phyloP scores from a whole-genome alignment of 441 rosid genomes.

The Euphorbia celastroides region DNA sequence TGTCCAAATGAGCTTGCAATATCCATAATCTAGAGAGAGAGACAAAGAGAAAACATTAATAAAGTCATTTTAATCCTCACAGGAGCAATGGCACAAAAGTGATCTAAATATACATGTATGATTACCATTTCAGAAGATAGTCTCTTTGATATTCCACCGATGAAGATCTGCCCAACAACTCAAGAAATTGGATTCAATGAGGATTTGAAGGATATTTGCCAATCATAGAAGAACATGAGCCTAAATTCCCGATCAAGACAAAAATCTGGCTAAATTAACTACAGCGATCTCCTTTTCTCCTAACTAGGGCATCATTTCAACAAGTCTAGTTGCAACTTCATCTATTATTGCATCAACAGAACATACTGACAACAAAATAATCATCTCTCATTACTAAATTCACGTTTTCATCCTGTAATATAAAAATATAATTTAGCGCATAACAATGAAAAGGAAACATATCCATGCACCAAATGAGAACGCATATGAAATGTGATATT shows the following conservation, averaged over 20 bases:
- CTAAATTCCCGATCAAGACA: neutral
- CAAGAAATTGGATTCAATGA: neutral
- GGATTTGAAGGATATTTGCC: conserved; percentile 7
- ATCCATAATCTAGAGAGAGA: conserved; percentile 61
- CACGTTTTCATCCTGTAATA: neutral
- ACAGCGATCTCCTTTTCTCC: neutral
- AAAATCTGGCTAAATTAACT: neutral
- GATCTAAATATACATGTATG: conserved; percentile 9
- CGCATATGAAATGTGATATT: conserved; percentile 3
- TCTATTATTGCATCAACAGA: neutral
- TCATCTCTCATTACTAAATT: neutral
- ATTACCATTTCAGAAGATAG: conserved; percentile 83
- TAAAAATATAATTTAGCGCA: neutral
- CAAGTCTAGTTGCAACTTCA: neutral
- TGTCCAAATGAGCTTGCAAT: conserved; percentile 83
- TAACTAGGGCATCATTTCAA: neutral
- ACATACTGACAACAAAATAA: neutral
- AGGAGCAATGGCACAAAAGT: conserved; percentile 6
- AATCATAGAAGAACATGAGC: neutral
- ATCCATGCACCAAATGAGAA: neutral
- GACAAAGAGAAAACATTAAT: neutral
- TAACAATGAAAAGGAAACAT: conserved; percentile 1
- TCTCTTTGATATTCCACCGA: conserved; percentile 76
- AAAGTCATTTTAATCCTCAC: neutral
- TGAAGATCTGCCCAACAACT: conserved; percentile 59